Conservation (phyloP, 495 filamentous ascomycete species). For the Trichoderma orchidacearum region DNA sequence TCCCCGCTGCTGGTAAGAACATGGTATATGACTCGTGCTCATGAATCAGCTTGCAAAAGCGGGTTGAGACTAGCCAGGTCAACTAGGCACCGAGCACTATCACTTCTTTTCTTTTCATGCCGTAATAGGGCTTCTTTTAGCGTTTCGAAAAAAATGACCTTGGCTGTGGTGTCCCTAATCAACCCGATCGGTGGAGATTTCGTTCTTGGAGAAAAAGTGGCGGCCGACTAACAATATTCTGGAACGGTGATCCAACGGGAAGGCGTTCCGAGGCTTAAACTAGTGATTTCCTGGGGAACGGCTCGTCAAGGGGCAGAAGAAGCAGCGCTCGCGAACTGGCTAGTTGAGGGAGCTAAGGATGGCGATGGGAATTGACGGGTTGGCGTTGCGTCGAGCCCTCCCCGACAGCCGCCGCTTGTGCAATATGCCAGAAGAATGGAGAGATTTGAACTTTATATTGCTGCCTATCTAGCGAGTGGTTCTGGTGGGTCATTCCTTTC, state of each 20-base stretch:
- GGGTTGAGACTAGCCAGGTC: neutral
- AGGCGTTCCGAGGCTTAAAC: neutral
- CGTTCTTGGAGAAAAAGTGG: neutral
- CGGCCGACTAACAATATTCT: no score
- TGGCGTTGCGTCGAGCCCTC: neutral
- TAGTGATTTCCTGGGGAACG: neutral
- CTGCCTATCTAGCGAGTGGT: neutral
- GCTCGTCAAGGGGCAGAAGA: neutral
- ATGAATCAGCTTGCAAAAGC: neutral
- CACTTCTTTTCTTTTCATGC: neutral
- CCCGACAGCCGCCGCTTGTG: neutral
- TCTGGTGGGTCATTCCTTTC: neutral
- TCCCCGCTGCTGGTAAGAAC: no score
- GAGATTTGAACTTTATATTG: neutral
- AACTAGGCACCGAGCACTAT: neutral
- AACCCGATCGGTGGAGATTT: neutral
- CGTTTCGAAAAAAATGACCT: neutral
- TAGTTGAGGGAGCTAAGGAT: no score
- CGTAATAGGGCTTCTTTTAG: neutral
- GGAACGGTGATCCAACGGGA: neutral
- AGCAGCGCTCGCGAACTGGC: neutral
- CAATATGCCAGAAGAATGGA: neutral
- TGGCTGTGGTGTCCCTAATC: neutral
- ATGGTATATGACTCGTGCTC: neutral
- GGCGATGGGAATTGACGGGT: neutral